These are phyloP conservation scores for Catharanthus roseus DNA, from an alignment of 257 asterid species.

Conservation along the genomic window DNA sequence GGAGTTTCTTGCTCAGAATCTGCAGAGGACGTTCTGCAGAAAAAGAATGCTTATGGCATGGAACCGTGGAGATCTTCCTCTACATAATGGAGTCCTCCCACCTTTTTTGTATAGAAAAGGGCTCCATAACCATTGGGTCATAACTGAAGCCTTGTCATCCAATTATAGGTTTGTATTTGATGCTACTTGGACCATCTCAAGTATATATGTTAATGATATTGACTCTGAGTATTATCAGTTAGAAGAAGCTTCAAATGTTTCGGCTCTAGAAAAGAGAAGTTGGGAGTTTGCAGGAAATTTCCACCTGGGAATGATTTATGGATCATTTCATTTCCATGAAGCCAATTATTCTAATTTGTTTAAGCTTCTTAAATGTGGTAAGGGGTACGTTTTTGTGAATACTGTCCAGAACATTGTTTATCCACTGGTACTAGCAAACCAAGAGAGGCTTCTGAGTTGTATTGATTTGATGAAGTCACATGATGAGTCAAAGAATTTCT, in stretches of 20 bases:
- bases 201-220: slow-evolving; percentile 36
- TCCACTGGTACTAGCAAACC: slow-evolving; percentile 28
- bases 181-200: slow-evolving; percentile 64
- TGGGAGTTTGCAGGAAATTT: slow-evolving; percentile 66
- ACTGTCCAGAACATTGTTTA: slow-evolving; percentile 43
- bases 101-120: slow-evolving; percentile 79
- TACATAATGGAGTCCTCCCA: slow-evolving; percentile 82
- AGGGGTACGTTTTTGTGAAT: slow-evolving; percentile 41
- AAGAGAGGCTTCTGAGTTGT: slow-evolving; percentile 38
- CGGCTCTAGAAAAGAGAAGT: slow-evolving; percentile 29
- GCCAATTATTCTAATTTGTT: slow-evolving; percentile 49
- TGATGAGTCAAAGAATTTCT: slow-evolving; percentile 36
- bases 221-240: slow-evolving; percentile 21
- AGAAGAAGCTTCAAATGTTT: slow-evolving; percentile 18
- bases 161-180: slow-evolving; percentile 75
- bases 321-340: slow-evolving; percentile 62
- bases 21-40: slow-evolving; percentile 28
- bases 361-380: slow-evolving; percentile 41
- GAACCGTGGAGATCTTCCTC: slow-evolving; percentile 80
- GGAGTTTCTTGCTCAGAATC: slow-evolving; percentile 43
- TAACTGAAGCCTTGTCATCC: slow-evolving; percentile 70
- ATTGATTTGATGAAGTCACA: slow-evolving; percentile 32
- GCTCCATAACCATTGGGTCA: slow-evolving; percentile 69
- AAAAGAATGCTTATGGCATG: slow-evolving; percentile 72
- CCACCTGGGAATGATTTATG: slow-evolving; percentile 61